Evolutionary conservation across 2,329 filamentous ascomycete genomes (phyloP).

Genomic region (Chaetomiaceae sp.): DNA sequence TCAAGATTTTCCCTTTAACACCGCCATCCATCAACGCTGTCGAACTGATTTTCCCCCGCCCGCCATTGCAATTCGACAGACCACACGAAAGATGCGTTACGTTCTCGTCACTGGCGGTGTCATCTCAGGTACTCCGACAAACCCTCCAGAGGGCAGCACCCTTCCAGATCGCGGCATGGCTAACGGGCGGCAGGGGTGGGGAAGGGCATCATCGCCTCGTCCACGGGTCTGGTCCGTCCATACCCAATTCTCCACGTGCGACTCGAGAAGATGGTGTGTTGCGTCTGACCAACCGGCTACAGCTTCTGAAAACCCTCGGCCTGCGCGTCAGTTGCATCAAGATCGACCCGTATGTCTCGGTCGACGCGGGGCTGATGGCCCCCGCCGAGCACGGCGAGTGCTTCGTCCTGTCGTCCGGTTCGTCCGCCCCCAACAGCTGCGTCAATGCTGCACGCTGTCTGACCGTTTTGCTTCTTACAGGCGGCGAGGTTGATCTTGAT

Average conservation of each 20-base stretch:
- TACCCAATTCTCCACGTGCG: neutral
- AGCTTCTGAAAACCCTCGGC: slow-evolving; percentile 70
- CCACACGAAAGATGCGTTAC: slow-evolving; percentile 17
- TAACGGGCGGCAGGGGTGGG: slow-evolving; percentile 14
- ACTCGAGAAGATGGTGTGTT: neutral
- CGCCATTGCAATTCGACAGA: slow-evolving; percentile 3
- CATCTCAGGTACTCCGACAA: slow-evolving; percentile 13
- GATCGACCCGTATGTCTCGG: slow-evolving; percentile 63
- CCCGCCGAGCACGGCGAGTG: slow-evolving; percentile 65
- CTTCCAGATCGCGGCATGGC: neutral
- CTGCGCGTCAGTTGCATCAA: slow-evolving; percentile 59
- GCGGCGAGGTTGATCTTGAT: slow-evolving; percentile 43
- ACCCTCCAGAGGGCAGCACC: neutral
- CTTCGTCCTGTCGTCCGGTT: slow-evolving; percentile 57
- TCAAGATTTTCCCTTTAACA: slow-evolving; percentile 14
- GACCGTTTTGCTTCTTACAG: slow-evolving; percentile 5
- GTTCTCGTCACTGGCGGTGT: slow-evolving; percentile 19
- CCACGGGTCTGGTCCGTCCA: slow-evolving; percentile 15
- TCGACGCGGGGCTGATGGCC: slow-evolving; percentile 63
- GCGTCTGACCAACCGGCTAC: slow-evolving; percentile 6
- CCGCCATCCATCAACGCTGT: slow-evolving; percentile 7
- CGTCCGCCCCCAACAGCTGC: neutral
- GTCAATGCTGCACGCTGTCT: neutral
- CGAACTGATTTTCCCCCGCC: neutral
- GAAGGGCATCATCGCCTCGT: slow-evolving; percentile 19